Conservation (phyloP, 805 yeast species). For the Torulaspora franciscae region DNA sequence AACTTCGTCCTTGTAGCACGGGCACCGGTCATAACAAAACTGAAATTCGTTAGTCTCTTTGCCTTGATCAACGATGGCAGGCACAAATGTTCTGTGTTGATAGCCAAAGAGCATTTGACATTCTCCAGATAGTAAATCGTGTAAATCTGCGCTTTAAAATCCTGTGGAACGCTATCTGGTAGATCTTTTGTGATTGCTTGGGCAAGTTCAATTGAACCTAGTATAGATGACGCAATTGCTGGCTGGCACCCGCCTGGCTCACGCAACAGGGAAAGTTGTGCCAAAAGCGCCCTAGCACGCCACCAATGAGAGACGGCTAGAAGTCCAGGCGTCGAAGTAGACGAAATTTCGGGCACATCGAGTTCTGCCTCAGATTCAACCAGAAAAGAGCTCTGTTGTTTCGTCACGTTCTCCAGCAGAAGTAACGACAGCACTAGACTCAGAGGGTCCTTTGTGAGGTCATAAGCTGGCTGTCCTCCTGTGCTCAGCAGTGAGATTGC, state of each 20-base stretch:
- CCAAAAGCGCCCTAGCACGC: conserved; percentile 64
- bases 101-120: conserved; percentile 58
- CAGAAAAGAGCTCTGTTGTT: conserved; percentile 31
- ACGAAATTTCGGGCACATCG: conserved; percentile 19
- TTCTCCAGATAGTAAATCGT: conserved; percentile 57
- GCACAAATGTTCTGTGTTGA: conserved; percentile 59
- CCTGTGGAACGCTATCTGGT: conserved; percentile 29
- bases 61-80: conserved; percentile 52
- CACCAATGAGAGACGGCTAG: conserved; percentile 62
- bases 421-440: conserved; percentile 42
- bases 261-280: conserved; percentile 57
- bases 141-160: conserved; percentile 38
- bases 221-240: conserved; percentile 35
- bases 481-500: conserved; percentile 41
- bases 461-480: conserved; percentile 71
- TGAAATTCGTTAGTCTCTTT: conserved; percentile 53
- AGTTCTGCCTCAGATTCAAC: conserved; percentile 17
- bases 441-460: conserved; percentile 48
- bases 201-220: conserved; percentile 28
- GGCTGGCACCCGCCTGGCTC: conserved; percentile 52
- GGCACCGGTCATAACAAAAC: conserved; percentile 75
- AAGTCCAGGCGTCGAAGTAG: conserved; percentile 33
- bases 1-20: conserved; percentile 82
- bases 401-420: conserved; percentile 41
- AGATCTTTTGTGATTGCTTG: conserved; percentile 25